phyloP scores from a whole-genome alignment of 306 rosid species.

The Fagus sylvatica region DNA sequence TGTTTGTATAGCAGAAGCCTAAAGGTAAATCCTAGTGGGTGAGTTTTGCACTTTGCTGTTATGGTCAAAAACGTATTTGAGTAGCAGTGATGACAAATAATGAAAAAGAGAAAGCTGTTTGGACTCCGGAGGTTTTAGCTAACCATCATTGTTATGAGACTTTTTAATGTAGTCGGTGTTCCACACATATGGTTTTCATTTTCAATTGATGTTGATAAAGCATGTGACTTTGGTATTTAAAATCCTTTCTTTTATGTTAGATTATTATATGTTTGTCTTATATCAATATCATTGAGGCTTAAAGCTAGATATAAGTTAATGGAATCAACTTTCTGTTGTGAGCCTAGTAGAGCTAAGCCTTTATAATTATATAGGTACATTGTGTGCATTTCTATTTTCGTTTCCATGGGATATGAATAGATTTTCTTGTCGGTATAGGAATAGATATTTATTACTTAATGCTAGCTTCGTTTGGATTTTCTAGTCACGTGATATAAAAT shows the following conservation, averaged over 20 bases:
- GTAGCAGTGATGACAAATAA: neutral
- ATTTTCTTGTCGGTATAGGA: neutral
- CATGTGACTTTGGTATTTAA: neutral
- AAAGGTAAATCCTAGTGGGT: neutral
- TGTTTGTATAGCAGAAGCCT: too few species aligned
- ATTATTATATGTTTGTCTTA: neutral
- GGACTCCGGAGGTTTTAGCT: neutral
- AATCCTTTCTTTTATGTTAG: neutral
- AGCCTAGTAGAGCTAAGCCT: neutral
- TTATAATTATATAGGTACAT: neutral
- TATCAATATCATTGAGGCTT: neutral
- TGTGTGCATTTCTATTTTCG: neutral
- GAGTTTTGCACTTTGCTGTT: neutral
- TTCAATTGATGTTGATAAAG: slow-evolving; percentile 17
- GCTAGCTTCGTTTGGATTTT: neutral
- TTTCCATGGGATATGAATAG: neutral
- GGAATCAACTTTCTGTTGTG: neutral
- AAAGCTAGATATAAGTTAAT: neutral
- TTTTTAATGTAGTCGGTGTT: neutral
- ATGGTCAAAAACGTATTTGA: neutral
- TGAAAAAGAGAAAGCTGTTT: neutral
- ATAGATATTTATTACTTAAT: neutral
- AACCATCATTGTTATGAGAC: neutral
- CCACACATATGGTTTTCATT: too few species aligned
- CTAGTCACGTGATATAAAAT: neutral